phyloP scores from a whole-genome alignment of 2,329 filamentous ascomycete species.

The Penicillium sp. region DNA sequence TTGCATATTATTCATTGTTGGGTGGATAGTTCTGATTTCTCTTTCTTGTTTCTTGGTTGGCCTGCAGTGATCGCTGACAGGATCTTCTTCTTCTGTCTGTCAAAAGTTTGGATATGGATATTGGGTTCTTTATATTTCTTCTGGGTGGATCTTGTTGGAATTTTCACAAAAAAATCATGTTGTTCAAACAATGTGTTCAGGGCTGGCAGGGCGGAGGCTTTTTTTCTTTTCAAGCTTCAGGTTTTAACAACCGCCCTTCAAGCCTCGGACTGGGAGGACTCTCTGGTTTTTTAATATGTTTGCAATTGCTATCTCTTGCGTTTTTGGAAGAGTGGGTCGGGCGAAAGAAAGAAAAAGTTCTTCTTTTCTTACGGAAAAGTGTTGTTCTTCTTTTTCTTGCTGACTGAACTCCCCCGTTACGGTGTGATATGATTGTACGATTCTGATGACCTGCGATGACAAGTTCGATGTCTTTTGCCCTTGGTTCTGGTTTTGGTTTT shows the following conservation, averaged over 20 bases:
- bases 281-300: constrained; percentile 18
- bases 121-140: constrained; percentile 8
- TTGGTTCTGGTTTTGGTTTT: background rate
- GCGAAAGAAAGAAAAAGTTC: background rate
- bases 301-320: constrained; percentile 24
- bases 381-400: background rate
- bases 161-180: constrained; percentile 18
- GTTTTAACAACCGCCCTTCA: background rate
- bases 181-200: constrained; percentile 15
- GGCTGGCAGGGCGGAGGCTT: background rate
- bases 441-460: constrained; percentile 36
- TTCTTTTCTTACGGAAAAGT: background rate
- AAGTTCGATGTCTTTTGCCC: constrained; percentile 10
- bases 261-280: constrained; percentile 22
- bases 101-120: constrained; percentile 20
- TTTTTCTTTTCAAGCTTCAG: background rate
- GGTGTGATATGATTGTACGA: constrained; percentile 36
- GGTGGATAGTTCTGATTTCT: constrained; percentile 8
- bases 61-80: constrained; percentile 8
- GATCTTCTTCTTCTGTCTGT: constrained; percentile 9
- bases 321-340: constrained; percentile 9
- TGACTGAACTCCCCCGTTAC: constrained; percentile 18
- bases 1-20: constrained; percentile 2
- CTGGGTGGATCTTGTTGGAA: constrained; percentile 14
- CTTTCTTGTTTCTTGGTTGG: constrained; percentile 3